Conservation (phyloP, 2,329 filamentous ascomycete species). For the Didymella segeticola region DNA sequence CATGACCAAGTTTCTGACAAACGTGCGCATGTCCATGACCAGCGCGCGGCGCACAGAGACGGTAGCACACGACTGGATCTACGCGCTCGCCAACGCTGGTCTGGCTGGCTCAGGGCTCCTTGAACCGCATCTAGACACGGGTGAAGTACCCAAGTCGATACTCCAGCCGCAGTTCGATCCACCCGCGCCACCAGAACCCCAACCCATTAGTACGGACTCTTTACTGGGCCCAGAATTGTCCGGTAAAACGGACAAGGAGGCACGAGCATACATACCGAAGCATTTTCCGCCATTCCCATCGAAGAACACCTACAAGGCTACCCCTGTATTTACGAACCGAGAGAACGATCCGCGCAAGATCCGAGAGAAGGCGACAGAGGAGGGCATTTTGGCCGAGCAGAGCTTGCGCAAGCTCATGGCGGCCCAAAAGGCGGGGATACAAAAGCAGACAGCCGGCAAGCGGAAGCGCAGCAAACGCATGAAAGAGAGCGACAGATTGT, state of each 20-base stretch:
- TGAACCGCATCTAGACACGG: conserved; percentile 51
- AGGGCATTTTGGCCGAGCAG: conserved; percentile 70
- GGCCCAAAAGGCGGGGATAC: conserved; percentile 55
- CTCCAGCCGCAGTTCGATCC: conserved; percentile 51
- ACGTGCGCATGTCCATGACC: conserved; percentile 65
- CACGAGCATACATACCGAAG: conserved; percentile 61
- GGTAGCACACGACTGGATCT: conserved; percentile 65
- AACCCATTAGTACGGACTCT: conserved; percentile 54
- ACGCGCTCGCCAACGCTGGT: conserved; percentile 54
- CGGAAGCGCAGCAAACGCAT: conserved; percentile 50
- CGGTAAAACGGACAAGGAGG: conserved; percentile 54
- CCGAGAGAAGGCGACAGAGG: conserved; percentile 68
- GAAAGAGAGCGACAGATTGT: conserved; percentile 58
- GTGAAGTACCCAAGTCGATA: conserved; percentile 44
- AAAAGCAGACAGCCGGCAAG: conserved; percentile 43
- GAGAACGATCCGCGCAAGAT: conserved; percentile 67
- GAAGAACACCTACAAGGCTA: conserved; percentile 68
- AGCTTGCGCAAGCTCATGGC: conserved; percentile 66
- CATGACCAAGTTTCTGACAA: conserved; percentile 61
- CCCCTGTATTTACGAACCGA: conserved; percentile 64
- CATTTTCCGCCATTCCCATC: conserved; percentile 69
- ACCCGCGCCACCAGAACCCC: conserved; percentile 49
- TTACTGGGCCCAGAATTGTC: conserved; percentile 62
- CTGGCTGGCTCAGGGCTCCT: conserved; percentile 50
- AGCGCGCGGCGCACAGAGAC: conserved; percentile 62